phyloP scores from a whole-genome alignment of 257 asterid species.

The Jacaranda copaia region DNA sequence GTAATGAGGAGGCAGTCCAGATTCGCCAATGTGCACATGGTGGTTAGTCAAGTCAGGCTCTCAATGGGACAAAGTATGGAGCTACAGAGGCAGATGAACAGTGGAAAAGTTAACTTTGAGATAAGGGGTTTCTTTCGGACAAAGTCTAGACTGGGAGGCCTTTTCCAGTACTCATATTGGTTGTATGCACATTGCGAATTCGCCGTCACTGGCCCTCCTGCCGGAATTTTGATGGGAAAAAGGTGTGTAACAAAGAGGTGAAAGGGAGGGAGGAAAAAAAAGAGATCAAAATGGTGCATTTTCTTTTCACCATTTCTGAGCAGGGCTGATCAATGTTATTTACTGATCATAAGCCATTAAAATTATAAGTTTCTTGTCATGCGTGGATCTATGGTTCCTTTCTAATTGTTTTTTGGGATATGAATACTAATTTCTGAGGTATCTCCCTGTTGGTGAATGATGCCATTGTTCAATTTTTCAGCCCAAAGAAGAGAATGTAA shows the following conservation, averaged over 20 bases:
- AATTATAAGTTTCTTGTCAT: constrained; percentile 1
- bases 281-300: background rate
- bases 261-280: background rate
- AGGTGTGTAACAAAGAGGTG: constrained; percentile 68
- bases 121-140: constrained; percentile 71
- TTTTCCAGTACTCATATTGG: constrained; percentile 80
- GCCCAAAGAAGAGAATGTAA: background rate
- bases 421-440: background rate
- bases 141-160: constrained; percentile 69
- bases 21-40: constrained; percentile 66
- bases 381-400: background rate
- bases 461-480: background rate
- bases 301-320: background rate
- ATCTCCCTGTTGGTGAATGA: background rate
- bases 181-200: constrained; percentile 67
- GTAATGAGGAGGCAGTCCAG: constrained; percentile 58
- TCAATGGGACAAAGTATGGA: constrained; percentile 50
- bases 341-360: background rate
- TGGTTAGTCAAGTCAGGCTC: constrained; percentile 78
- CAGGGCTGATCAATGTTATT: constrained; percentile 11
- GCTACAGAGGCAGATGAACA: constrained; percentile 64
- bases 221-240: constrained; percentile 74
- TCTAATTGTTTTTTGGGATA: background rate
- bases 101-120: constrained; percentile 68
- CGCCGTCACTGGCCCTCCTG: constrained; percentile 75